Base-by-base conservation (phyloP, 2,329 filamentous ascomycete genomes). In the Colletotrichum higginsianum region DNA sequence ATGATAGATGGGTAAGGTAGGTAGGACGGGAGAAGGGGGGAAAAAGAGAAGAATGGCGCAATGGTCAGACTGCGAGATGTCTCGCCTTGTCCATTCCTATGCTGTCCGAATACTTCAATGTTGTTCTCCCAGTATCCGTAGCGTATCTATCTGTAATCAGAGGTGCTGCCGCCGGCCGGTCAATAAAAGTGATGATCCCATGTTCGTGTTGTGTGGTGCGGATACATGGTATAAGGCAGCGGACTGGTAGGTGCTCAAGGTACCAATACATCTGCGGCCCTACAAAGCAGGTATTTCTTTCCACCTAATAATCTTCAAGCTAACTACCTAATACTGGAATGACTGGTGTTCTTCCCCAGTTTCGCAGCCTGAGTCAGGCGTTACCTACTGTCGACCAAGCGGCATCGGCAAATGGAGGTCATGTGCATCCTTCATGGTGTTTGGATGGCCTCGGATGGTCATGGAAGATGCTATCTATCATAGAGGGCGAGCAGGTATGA, bases 291-390 rank as follows among this genome's bases (percentile, higher is more conserved):
- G 15, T 47, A 47, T 11, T 11, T 9, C 18, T 8, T n/a, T 16
- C 44, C 16, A 15, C 13, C 18, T 56, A 35, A 18, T 5, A 35
- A 35, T 35, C 30, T 35, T 35, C 11, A 38, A 49, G 47, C n/a
- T 23, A 35, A 8, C 30, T 35, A 9, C 8, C 30, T 35, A 35
- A 35, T 35, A 38, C n/a, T 44, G 46, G 60, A 52, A 62, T 62
- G 47, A 46, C 49, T 30, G 35, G 35, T 46, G 5, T 61, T n/a
- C 50, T 71, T 49, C 64, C 64, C 68, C 64, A 58, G 68, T 62
- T 63, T 71, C 44, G 57, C 57, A 67, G 65, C 68, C 58, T 64
- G 65, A 72, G 65, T 72, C 65, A 68, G 66, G 65, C 56, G 47
- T 38, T 55, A 26, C 53, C 65, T 46, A 58, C 58, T 52, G 15